A percentile compares a stretch with the other conserved stretches of the same genome.
Evolutionary conservation across 2,329 filamentous ascomycete species (phyloP).

Genomic region (Clonostachys sp.): DNA sequence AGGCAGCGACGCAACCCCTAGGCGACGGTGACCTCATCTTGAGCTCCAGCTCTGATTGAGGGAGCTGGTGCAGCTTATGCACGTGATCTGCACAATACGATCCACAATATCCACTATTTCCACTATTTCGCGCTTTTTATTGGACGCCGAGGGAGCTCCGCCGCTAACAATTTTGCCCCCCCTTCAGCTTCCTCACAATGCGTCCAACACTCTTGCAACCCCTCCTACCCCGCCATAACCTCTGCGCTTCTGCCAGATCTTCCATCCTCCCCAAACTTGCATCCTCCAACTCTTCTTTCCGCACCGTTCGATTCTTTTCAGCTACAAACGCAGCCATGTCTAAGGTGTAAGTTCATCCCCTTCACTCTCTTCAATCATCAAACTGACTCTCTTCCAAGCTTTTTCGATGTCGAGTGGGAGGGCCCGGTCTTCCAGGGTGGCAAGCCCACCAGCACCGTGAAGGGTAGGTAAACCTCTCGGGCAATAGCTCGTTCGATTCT

Average conservation of each 20-base stretch:
- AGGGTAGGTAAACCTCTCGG: slow-evolving; percentile 46
- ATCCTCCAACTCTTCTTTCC: slow-evolving; percentile 29
- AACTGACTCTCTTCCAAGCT: slow-evolving; percentile 34
- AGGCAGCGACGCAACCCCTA: no score
- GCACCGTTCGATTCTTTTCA: slow-evolving; percentile 38
- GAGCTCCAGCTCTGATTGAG: not conserved
- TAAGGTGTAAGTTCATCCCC: slow-evolving; percentile 56
- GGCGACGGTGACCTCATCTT: not conserved
- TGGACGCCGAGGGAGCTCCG: not conserved
- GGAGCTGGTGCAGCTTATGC: not conserved
- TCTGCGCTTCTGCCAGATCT: slow-evolving; percentile 32
- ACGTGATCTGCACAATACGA: not conserved
- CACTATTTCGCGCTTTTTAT: not conserved
- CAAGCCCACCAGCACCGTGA: slow-evolving; percentile 46
- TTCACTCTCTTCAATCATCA: not conserved
- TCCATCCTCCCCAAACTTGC: slow-evolving; percentile 34
- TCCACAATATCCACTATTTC: not conserved
- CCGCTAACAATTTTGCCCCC: slow-evolving; percentile 34
- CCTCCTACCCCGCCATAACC: slow-evolving; percentile 40
- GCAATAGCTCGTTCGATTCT: not conserved
- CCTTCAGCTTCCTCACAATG: slow-evolving; percentile 34
- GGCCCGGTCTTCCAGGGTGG: slow-evolving; percentile 64
- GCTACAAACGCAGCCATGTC: slow-evolving; percentile 72
- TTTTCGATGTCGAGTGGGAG: slow-evolving; percentile 71
- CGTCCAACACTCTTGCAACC: slow-evolving; percentile 37